Evolutionary conservation across 495 filamentous ascomycete species (phyloP).

Genomic region (Tuber calosporum): DNA sequence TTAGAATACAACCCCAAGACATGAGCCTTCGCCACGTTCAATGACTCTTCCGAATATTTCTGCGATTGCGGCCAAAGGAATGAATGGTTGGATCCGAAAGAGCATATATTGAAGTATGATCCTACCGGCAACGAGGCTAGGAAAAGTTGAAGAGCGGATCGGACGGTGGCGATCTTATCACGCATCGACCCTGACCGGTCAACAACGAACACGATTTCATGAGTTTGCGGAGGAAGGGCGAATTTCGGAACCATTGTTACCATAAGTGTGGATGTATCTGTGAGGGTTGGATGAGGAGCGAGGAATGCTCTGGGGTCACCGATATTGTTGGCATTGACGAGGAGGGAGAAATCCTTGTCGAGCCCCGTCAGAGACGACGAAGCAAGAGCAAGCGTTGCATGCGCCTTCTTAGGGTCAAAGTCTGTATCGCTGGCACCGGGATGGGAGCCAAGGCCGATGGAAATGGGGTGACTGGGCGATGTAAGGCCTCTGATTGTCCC

Average conservation of each 20-base stretch:
- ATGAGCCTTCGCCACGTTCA: slow-evolving; percentile 50
- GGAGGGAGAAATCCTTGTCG: slow-evolving; percentile 49
- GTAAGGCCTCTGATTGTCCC: slow-evolving; percentile 54
- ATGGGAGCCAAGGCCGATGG: slow-evolving; percentile 53
- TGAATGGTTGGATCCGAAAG: slow-evolving; percentile 52
- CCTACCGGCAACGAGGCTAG: slow-evolving; percentile 62
- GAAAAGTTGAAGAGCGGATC: slow-evolving; percentile 56
- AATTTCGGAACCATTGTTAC: slow-evolving; percentile 61
- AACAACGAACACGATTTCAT: slow-evolving; percentile 64
- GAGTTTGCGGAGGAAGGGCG: slow-evolving; percentile 47
- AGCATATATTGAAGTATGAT: slow-evolving; percentile 67
- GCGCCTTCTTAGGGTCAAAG: slow-evolving; percentile 53
- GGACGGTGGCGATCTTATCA: slow-evolving; percentile 51
- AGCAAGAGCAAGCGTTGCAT: slow-evolving; percentile 53
- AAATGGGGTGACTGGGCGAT: slow-evolving; percentile 60
- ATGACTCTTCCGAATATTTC: slow-evolving; percentile 49
- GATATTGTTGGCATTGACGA: slow-evolving; percentile 43
- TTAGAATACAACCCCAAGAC: slow-evolving; percentile 48
- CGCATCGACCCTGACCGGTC: slow-evolving; percentile 65
- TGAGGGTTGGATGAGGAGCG: slow-evolving; percentile 20
- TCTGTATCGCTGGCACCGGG: slow-evolving; percentile 42
- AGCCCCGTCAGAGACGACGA: slow-evolving; percentile 47
- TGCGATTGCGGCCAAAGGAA: slow-evolving; percentile 57
- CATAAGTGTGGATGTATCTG: slow-evolving; percentile 42
- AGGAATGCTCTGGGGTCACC: slow-evolving; percentile 24